Percentiles rank a stretch among this genome's conserved stretches.
Evolutionary conservation across 805 yeast species (phyloP).

Genomic region (Starmerella potacharoeniae): DNA sequence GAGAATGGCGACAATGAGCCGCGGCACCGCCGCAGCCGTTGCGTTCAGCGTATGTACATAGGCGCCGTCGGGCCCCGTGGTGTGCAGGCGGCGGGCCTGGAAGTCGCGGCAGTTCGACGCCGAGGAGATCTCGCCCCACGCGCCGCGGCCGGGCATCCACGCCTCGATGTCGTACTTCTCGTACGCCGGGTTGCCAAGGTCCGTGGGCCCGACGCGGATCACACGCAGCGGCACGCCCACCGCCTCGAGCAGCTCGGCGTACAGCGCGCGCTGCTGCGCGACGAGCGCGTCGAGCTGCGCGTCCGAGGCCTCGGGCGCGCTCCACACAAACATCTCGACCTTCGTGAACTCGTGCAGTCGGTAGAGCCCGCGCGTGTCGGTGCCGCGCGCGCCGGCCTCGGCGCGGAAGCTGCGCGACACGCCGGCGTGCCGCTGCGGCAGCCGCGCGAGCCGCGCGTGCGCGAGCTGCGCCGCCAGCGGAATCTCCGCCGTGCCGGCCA

Average conservation of each 20-base stretch:
- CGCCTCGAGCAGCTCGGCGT: constrained; percentile 31
- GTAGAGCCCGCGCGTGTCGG: constrained; percentile 81
- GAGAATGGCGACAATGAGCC: constrained; percentile 78
- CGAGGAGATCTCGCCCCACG: constrained; percentile 88
- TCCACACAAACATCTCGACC: constrained; percentile 82
- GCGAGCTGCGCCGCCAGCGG: constrained; percentile 75
- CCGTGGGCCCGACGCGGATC: constrained; percentile 78
- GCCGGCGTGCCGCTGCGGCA: constrained; percentile 34
- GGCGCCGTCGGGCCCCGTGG: constrained; percentile 32
- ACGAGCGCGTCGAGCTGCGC: constrained; percentile 39
- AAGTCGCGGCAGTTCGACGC: constrained; percentile 87
- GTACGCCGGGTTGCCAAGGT: constrained; percentile 86
- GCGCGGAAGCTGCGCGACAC: constrained; percentile 81
- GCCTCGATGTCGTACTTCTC: constrained; percentile 91
- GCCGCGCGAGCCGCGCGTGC: constrained; percentile 36
- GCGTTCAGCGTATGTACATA: constrained; percentile 84
- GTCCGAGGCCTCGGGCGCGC: constrained; percentile 28
- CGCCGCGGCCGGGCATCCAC: constrained; percentile 94
- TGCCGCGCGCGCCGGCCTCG: constrained; percentile 95
- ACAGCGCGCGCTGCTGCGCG: constrained; percentile 51
- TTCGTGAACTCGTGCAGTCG: constrained; percentile 95
- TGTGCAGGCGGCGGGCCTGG: constrained; percentile 73
- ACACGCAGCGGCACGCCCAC: constrained; percentile 75
- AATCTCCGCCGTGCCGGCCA: constrained; percentile 93
- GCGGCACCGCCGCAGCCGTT: constrained; percentile 90